Conservation (phyloP, 768 basidiomycete species). For the Auricularia sp. region DNA sequence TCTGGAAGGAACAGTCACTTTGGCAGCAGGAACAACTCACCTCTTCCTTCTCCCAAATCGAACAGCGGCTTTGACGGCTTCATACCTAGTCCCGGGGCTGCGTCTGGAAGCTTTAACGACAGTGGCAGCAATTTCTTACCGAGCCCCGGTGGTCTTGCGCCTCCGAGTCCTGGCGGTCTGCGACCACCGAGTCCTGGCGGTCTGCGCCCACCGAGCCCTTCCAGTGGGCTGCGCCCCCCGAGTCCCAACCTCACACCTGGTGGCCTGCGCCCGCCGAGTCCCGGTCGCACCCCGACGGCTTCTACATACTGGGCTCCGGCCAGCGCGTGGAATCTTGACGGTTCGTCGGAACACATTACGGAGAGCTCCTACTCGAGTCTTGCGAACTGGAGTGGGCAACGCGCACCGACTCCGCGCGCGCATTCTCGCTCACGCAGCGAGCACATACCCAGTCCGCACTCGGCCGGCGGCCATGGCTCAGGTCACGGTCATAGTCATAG, state of each 20-base stretch:
- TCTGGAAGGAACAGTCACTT: not conserved
- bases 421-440: not conserved
- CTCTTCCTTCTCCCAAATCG: not conserved
- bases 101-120: not conserved
- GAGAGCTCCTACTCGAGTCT: not conserved
- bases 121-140: not conserved
- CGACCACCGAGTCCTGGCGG: not conserved
- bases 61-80: not conserved
- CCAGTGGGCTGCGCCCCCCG: not conserved
- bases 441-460: not conserved
- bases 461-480: not conserved
- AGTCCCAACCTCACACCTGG: not conserved
- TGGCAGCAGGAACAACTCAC: constrained; percentile 1
- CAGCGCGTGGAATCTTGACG: too few species aligned
- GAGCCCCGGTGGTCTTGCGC: not conserved
- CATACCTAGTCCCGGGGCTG: not conserved
- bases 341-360: not conserved
- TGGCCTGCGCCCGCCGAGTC: not conserved
- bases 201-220: not conserved
- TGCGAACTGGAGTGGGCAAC: not conserved
- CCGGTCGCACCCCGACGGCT: not conserved
- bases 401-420: not conserved
- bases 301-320: not conserved
- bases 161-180: not conserved
- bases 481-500: not conserved